Evolutionary conservation across 2,329 filamentous ascomycete genomes (phyloP), one percentile per base, ranked within the genome.

Genomic region (Phaeosphaeriaceae sp.): DNA sequence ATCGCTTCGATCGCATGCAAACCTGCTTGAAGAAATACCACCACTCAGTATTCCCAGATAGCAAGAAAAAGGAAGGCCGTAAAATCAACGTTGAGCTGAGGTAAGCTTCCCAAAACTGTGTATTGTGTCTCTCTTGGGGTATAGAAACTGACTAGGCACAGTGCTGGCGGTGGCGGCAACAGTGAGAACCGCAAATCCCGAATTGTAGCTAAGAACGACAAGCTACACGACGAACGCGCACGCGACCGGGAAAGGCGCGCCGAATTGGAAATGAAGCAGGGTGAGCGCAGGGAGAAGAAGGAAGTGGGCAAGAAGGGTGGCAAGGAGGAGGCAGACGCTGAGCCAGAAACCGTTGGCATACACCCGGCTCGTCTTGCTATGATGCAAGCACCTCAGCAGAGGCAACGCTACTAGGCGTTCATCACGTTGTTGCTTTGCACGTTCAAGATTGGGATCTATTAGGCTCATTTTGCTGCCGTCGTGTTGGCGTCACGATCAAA

Each of bases 41-140:
- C 76, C 92, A 97, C 76, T 88, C 85, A 51, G 81, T 82, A 56
- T 95, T 97, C 70, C 77, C 84, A 50, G 81, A 82, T 44, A 77
- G 77, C 30, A 77, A 77, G 64, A 78, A 70, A 79, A 86, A 74
- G 77, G 79, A 56, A 13, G 77, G 86, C 42, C 81, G 93, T 63
- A 89, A 87, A 75, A 95, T 97, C 66, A 97, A 96, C 70, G 89
- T 97, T 20, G 93, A 97, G 76, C 76, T 97, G 60, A 96, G 92
- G 83, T 91, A 74, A 74, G 86, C 15, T 43, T 13, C 6, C 9
- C 29, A 21, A 39, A 29, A 41, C 33, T 20, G 20, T 12, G 37
- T 40, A 6, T 26, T 3, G 29, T 8, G 4, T 3, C 9, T 9
- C 15, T 38, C 16, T 26, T 3, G 33, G 6, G 12, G 3, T 6